Evolutionary conservation across 2,329 filamentous ascomycete genomes (phyloP), one percentile per base, ranked within the genome.

Genomic region (Alternaria solani): DNA sequence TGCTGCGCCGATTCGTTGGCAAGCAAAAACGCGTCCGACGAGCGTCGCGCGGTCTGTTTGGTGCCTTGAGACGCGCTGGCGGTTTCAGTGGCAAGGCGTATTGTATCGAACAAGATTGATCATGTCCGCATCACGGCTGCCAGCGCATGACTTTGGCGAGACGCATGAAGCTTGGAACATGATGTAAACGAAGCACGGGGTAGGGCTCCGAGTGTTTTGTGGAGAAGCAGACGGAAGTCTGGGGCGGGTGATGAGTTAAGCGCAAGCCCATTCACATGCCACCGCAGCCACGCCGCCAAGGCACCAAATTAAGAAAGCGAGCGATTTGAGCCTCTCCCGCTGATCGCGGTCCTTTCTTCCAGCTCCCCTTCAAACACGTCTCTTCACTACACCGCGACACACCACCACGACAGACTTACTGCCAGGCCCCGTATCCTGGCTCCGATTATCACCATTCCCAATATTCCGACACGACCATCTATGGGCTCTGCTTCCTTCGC

Each of bases 401-500:
- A 42, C 57, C 58, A 60, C 58, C 44, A 20, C 51, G 51, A 61
- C 57, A 51, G 56, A 58, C 55, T 36, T 41, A 51, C 30, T 62
- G 73, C 74, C 70, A 72, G 75, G 74, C 67, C 12, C 54, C 55
- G 46, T 59, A 57, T 66, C 73, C 75, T 77, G 75, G 75, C 73
- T 67, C 49, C 66, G 39, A 63, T 51, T 42, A 64, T 63, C 55
- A 51, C 62, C 63, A 70, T 61, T 49, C 46, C 55, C 44, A 62
- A 59, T 66, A 71, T 66, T 59, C 47, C 53, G 58, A 70, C 43
- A 72, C 64, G 66, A 75, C 66, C 75, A 80, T 80, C 75, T 78
- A 82, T 82, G 80, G 80, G 80, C 79, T 80, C 80, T 75, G 75
- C 74, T 72, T 71, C 75, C 63, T 69, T 70, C 67, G 62, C 67